Conservation (phyloP, 495 filamentous ascomycete genomes). For the Penicillium lagena region DNA sequence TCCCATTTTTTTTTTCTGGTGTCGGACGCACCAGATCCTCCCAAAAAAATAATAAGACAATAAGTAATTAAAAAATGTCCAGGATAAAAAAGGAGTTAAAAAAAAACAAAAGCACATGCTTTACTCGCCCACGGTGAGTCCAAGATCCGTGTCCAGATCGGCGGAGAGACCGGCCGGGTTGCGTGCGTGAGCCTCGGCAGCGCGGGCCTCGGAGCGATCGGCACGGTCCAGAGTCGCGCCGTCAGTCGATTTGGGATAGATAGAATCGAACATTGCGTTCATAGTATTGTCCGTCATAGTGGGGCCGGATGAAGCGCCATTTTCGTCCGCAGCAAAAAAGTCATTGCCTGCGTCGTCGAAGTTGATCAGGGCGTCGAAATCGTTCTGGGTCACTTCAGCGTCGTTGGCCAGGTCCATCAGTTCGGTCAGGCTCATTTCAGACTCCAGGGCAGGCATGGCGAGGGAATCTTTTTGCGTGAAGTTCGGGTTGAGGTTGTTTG, state of each 20-base stretch:
- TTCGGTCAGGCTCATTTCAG: slow-evolving; percentile 37
- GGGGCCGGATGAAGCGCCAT: slow-evolving; percentile 4
- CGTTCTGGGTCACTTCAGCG: slow-evolving; percentile 44
- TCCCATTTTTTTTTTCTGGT: no score
- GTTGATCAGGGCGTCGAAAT: slow-evolving; percentile 44
- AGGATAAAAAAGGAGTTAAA: slow-evolving; percentile 6
- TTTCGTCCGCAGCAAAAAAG: slow-evolving; percentile 27
- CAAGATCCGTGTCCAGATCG: slow-evolving; percentile 27
- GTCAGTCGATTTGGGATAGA: slow-evolving; percentile 20
- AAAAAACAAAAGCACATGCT: slow-evolving; percentile 3
- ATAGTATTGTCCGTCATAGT: slow-evolving; percentile 16
- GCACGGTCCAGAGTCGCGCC: slow-evolving; percentile 8
- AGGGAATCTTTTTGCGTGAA: slow-evolving; percentile 23
- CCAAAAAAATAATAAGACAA: slow-evolving; percentile 6
- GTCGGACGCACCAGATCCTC: background rate
- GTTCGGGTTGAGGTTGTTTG: slow-evolving; percentile 35
- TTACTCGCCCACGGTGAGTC: slow-evolving; percentile 17
- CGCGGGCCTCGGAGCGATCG: slow-evolving; percentile 4
- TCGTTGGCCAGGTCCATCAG: slow-evolving; percentile 43
- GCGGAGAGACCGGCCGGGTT: slow-evolving; percentile 5
- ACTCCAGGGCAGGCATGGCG: slow-evolving; percentile 25
- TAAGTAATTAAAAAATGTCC: slow-evolving; percentile 6
- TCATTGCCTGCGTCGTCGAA: slow-evolving; percentile 39
- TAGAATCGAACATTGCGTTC: slow-evolving; percentile 24
- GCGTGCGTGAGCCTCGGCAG: slow-evolving; percentile 13